Percentiles rank a stretch among this genome's conserved stretches.
Evolutionary conservation across 2,329 filamentous ascomycete genomes (phyloP).

Genomic region (Ambrosiella beaveri): DNA sequence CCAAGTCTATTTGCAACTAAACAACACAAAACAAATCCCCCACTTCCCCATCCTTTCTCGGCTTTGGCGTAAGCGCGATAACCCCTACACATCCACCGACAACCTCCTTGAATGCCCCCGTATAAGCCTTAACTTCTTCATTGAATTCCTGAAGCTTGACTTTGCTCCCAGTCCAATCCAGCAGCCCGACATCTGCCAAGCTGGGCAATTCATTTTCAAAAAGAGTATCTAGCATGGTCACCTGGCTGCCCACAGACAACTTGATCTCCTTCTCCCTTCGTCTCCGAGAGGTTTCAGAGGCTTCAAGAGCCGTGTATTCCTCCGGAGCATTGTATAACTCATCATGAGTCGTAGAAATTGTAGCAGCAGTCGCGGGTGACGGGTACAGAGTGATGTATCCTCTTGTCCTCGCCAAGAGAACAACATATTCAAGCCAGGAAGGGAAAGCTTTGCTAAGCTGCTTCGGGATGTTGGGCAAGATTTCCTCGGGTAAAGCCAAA

Average conservation of each 20-base stretch:
- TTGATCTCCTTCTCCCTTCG: constrained; percentile 17
- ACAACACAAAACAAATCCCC: constrained; percentile 47
- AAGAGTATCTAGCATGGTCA: constrained; percentile 32
- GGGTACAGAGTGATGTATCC: constrained; percentile 74
- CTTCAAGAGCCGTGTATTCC: constrained; percentile 30
- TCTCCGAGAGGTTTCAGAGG: constrained; percentile 12
- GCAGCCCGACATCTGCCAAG: constrained; percentile 34
- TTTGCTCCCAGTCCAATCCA: constrained; percentile 44
- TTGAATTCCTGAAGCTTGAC: constrained; percentile 22
- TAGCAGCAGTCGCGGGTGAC: constrained; percentile 31
- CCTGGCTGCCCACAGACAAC: constrained; percentile 27
- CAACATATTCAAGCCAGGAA: constrained; percentile 60
- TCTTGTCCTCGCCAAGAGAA: constrained; percentile 57
- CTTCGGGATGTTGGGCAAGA: constrained; percentile 28
- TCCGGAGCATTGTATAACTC: constrained; percentile 61
- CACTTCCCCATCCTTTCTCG: constrained; percentile 23
- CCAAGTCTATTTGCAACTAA: too few relatives aligned
- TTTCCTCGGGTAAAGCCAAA: constrained; percentile 14
- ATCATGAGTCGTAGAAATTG: constrained; percentile 57
- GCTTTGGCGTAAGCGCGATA: constrained; percentile 15
- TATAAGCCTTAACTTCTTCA: constrained; percentile 32
- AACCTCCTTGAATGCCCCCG: constrained; percentile 38
- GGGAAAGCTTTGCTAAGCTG: constrained; percentile 51
- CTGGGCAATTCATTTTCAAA: constrained; percentile 26
- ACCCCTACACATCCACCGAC: constrained; percentile 48